Evolutionary conservation across 306 rosid genomes (phyloP).

Genomic region (Potentilla sterilis): DNA sequence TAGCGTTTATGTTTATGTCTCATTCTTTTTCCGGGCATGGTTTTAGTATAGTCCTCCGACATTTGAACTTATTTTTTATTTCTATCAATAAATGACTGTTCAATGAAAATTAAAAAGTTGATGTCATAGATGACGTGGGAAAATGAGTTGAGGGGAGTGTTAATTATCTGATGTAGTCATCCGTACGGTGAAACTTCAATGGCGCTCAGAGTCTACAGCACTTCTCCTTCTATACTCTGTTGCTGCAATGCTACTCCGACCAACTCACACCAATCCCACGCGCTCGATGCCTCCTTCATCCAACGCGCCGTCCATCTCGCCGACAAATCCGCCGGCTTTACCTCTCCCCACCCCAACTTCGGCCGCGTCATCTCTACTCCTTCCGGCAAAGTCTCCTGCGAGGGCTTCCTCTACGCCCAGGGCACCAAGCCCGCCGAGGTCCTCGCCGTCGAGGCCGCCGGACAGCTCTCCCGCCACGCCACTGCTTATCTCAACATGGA

Average conservation of each 20-base stretch:
- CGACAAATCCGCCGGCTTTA: constrained; percentile 77
- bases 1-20: too few relatives aligned
- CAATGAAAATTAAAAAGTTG: too few relatives aligned
- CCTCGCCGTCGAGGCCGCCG: constrained; percentile 68
- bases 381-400: constrained; percentile 55
- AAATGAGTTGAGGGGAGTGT: neutral
- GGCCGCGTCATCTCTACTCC: constrained; percentile 77
- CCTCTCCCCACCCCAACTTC: constrained; percentile 86
- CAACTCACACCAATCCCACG: constrained; percentile 17
- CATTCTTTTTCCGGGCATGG: too few relatives aligned
- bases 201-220: neutral
- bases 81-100: too few relatives aligned
- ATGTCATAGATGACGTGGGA: too few relatives aligned
- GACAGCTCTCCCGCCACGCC: constrained; percentile 40
- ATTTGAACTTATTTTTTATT: too few relatives aligned
- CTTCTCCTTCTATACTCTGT: neutral
- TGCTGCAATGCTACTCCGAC: constrained; percentile 35
- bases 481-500: constrained; percentile 89
- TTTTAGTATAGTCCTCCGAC: too few relatives aligned
- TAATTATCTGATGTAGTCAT: neutral
- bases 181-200: neutral
- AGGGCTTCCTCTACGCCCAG: constrained; percentile 85
- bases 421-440: constrained; percentile 84
- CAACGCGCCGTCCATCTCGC: constrained; percentile 67
- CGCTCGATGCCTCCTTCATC: constrained; percentile 50